phyloP scores from a whole-genome alignment of 2,329 filamentous ascomycete species.

The Botrytis aclada region DNA sequence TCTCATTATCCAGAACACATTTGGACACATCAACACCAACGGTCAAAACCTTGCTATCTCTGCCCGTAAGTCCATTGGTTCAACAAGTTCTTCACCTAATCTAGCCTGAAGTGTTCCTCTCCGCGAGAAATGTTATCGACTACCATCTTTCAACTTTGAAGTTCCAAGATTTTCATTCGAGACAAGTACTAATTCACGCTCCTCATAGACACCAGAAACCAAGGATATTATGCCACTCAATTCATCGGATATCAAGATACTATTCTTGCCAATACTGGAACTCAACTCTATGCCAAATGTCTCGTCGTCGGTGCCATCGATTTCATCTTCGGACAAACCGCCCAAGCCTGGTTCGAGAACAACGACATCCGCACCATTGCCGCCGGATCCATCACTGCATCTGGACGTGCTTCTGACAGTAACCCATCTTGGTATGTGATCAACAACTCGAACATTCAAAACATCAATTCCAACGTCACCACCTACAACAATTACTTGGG shows the following conservation, averaged over 20 bases:
- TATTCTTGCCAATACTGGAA: conserved; percentile 47
- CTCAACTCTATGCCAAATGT: conserved; percentile 53
- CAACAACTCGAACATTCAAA: conserved; percentile 49
- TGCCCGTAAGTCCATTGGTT: conserved; percentile 37
- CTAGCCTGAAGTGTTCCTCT: neutral
- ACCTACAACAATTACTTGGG: conserved; percentile 48
- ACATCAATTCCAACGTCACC: conserved; percentile 41
- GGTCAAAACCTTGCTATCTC: conserved; percentile 54
- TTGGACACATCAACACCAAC: conserved; percentile 32
- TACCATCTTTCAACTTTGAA: conserved; percentile 43
- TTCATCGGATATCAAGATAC: conserved; percentile 58
- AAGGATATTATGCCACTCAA: conserved; percentile 55
- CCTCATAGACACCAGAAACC: conserved; percentile 48
- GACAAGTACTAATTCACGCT: conserved; percentile 53
- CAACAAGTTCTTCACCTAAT: neutral
- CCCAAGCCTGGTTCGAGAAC: conserved; percentile 50
- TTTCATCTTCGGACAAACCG: conserved; percentile 56
- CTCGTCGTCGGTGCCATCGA: conserved; percentile 57
- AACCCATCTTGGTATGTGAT: conserved; percentile 52
- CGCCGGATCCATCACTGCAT: conserved; percentile 46
- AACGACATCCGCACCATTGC: conserved; percentile 44
- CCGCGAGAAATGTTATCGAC: neutral
- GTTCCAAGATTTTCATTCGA: conserved; percentile 21
- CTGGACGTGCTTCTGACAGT: conserved; percentile 40
- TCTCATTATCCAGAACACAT: conserved; percentile 46